Evolutionary conservation across 225 moss, liverwort and hornwort genomes (phyloP), one percentile per base, ranked within the genome.

Genomic region (Physcomitrium patens): DNA sequence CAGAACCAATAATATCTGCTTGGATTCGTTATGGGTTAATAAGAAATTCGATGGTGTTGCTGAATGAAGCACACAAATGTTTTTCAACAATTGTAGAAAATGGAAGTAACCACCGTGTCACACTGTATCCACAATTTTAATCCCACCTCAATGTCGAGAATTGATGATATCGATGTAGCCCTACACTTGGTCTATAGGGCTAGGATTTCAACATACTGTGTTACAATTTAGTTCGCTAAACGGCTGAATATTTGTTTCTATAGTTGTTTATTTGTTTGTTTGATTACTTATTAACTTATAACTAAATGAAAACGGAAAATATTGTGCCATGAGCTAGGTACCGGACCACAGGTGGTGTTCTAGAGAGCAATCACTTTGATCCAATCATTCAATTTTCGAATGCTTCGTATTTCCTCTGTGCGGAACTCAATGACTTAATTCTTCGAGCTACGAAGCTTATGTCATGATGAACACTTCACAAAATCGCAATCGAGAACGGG

Each of bases 381-480:
- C 8, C 12, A 9, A 16, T 18, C 24, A 15, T 52, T 53, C 31
- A 65, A 37, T 64, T 37, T 59, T 37, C 56, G 24, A 57, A 24
- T 10, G 23, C 53, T 47, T 60, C 9, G 2, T 2, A 19, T 9
- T 23, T 26, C 47, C 10, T 15, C 13, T 5, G n/a, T 58, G 0
- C 47, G 11, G 23, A 22, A 58, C 19, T 47, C n/a, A 3, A 24
- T 41, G 8, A 41, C 47, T 15, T 37, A 41, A 41, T 45, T 51
- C 31, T 4, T 37, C 4, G 31, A 37, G 1, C 63, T 63, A n/a
- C 42, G 41, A 26, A 7, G 2, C 45, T n/a, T 8, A 18, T 0
- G 11, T 54, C 22, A 23, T 3, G 22, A n/a, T 65, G 22, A 77
- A 44, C 70, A 26, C 12, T 47, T 46, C 63, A 31, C 50, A 72